Evolutionary conservation across 2,329 filamentous ascomycete genomes (phyloP).

Genomic region (Neurospora sp.): DNA sequence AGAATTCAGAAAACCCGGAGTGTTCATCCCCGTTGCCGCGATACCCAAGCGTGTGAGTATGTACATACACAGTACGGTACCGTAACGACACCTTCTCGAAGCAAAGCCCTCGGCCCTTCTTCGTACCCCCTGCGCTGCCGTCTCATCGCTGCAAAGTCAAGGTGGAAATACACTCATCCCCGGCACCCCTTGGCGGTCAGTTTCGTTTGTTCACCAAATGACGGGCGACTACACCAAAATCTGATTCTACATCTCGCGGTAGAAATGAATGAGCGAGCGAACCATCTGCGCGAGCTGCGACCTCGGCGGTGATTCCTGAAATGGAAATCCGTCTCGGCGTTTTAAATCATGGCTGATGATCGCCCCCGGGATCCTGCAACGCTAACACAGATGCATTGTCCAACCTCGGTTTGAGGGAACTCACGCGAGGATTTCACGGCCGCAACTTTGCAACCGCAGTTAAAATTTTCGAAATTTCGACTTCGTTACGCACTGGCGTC

Average conservation of each 20-base stretch:
- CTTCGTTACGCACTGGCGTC: neutral
- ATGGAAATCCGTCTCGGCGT: constrained; percentile 10
- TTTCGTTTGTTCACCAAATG: neutral
- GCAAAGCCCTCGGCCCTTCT: neutral
- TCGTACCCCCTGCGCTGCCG: neutral
- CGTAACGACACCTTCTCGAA: neutral
- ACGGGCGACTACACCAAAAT: neutral
- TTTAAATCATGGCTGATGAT: constrained; percentile 6
- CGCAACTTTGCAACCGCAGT: neutral
- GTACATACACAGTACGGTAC: neutral
- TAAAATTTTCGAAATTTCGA: neutral
- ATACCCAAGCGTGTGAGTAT: neutral
- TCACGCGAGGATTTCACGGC: neutral
- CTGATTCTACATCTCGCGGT: neutral
- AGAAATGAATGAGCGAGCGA: neutral
- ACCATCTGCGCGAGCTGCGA: constrained; percentile 1
- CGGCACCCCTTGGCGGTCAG: neutral
- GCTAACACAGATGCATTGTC: constrained; percentile 1
- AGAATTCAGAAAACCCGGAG: neutral
- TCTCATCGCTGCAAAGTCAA: neutral
- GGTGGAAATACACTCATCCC: neutral
- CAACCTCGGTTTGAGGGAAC: constrained; percentile 11
- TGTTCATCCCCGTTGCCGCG: neutral
- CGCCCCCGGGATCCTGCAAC: constrained; percentile 8
- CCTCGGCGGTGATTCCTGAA: constrained; percentile 12